These are phyloP conservation scores for Actinomortierella ambigua DNA, from an alignment of 371 early-diverging fungal species.

Conservation along the genomic window DNA sequence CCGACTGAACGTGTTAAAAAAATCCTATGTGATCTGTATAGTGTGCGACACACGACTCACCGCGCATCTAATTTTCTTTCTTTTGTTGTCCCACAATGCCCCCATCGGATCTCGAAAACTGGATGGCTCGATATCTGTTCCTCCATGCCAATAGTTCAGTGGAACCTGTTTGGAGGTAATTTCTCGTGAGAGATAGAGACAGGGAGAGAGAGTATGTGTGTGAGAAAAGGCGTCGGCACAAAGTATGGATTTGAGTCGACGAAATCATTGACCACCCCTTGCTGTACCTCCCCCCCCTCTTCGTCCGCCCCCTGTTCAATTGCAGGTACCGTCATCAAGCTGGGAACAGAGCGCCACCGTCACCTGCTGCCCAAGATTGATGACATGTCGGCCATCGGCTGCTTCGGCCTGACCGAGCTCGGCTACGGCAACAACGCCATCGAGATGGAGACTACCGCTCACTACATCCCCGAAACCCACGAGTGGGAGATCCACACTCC, in stretches of 20 bases:
- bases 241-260: background rate
- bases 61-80: background rate
- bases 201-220: no score
- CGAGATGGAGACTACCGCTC: conserved; percentile 75
- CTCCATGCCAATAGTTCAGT: conserved; percentile 56
- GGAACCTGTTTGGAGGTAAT: conserved; percentile 65
- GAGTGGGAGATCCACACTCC: conserved; percentile 79
- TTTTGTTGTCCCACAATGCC: background rate
- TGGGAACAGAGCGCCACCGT: conserved; percentile 75
- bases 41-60: no score
- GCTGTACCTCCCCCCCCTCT: background rate
- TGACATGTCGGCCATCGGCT: conserved; percentile 63
- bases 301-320: background rate
- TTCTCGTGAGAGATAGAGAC: no score
- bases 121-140: no score
- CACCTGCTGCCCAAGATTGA: conserved; percentile 59
- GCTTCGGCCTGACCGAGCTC: conserved; percentile 74
- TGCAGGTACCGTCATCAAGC: conserved; percentile 63
- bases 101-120: background rate
- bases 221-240: background rate
- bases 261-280: background rate
- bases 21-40: background rate
- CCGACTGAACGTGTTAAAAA: background rate
- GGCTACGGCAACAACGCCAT: conserved; percentile 81
- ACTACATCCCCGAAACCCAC: conserved; percentile 55